A percentile compares a stretch with the other conserved stretches of the same genome.
Evolutionary conservation across 352 stramenopile genomes (phyloP).

Genomic region (Phytopythium delawarense): DNA sequence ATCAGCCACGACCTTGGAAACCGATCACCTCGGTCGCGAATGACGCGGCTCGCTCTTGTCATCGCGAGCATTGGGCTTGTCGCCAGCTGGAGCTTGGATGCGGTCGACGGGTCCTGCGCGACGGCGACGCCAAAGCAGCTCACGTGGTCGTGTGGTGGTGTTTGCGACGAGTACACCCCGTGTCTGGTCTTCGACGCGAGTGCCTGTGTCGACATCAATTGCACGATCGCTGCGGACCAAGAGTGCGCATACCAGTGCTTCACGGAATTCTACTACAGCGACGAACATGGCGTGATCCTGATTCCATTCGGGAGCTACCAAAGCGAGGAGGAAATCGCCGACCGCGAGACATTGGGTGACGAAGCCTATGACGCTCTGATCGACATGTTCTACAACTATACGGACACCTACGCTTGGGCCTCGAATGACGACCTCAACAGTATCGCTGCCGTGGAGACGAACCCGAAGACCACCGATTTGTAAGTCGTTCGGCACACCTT

Average conservation of each 20-base stretch:
- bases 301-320: constrained; percentile 22
- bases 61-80: no score
- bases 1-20: no score
- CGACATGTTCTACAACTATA: constrained; percentile 15
- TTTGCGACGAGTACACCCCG: constrained; percentile 20
- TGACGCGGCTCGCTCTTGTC: no score
- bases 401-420: constrained; percentile 20
- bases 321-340: constrained; percentile 19
- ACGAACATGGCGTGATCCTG: constrained; percentile 9
- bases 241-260: constrained; percentile 21
- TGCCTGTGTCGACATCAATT: constrained; percentile 5
- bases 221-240: constrained; percentile 10
- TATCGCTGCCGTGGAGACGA: constrained; percentile 13
- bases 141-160: constrained; percentile 16
- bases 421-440: constrained; percentile 24
- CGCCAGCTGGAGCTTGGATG: no score
- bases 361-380: constrained; percentile 10
- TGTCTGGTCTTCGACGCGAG: constrained; percentile 18
- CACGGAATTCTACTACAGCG: constrained; percentile 11
- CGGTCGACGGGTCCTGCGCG: no score
- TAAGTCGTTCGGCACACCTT: constrained; percentile 2
- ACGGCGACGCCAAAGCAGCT: constrained; percentile 3
- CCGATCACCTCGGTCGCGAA: no score
- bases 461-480: constrained; percentile 4
- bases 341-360: constrained; percentile 4